Evolutionary conservation across 805 yeast species (phyloP), one percentile per base, ranked within the genome.

Genomic region (Barnettozyma siamensis): DNA sequence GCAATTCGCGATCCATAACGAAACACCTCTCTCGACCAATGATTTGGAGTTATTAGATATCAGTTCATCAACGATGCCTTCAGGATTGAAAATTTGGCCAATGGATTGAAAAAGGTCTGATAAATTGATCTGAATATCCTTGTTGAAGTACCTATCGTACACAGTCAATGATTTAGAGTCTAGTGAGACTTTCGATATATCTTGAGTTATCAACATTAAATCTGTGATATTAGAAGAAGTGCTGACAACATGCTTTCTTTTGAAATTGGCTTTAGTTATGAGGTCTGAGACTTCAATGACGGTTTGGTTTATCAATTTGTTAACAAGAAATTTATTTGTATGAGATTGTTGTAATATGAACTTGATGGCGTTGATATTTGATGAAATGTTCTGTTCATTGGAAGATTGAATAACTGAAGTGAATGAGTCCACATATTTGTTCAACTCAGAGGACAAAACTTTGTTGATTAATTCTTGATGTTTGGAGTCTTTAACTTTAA

Each of bases 1-100:
- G 31, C 50, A 54, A 13, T 69, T 59, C 0, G 64, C 42, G 4
- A 70, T 50, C 78, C 77, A 74, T 15, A 71, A 42, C 1, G 58
- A 48, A 3, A 63, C 45, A 0, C 66, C 47, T 12, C 45, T 50
- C 15, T 51, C 57, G 24, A 56, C 37, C 2, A 47, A 16, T 0
- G 39, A 19, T 15, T 48, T 40, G 2, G 44, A 26, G 8, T 54
- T 52, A 16, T 44, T 45, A 0, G 59, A 44, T 6, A 62, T 29
- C 1, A 59, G 38, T 2, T 49, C 43, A 17, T 51, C 55, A 17
- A 60, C 44, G 6, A 53, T 18, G 1, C 41, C 42, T 0, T 56
- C 33, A 6, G 54, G 50, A 20, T 52, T 37, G 3, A 15, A 24
- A 10, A 28, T 19, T 17, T 35, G 43, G 5, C 64, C 66, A 6